phyloP scores from a whole-genome alignment of 2,329 filamentous ascomycete species.

The Dothistroma septosporum region DNA sequence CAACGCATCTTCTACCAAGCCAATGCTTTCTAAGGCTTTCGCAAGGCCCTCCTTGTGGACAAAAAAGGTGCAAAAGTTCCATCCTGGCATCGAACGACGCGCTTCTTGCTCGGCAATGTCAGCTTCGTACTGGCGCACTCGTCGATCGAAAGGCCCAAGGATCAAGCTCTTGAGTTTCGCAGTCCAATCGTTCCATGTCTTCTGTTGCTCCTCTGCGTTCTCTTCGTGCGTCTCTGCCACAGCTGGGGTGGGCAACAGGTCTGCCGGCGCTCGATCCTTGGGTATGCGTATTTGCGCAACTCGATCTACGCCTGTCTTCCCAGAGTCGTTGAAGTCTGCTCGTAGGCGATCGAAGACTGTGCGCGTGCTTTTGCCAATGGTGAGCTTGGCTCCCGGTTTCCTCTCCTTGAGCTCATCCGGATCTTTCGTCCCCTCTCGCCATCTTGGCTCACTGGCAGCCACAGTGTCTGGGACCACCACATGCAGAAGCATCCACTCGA shows the following conservation, averaged over 20 bases:
- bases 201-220: conserved; percentile 70
- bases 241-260: conserved; percentile 43
- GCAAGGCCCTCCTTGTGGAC: conserved; percentile 94
- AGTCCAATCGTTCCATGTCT: conserved; percentile 79
- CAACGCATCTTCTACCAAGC: conserved; percentile 89
- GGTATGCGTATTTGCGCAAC: conserved; percentile 79
- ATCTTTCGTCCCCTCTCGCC: conserved; percentile 46
- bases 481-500: conserved; percentile 91
- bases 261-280: conserved; percentile 45
- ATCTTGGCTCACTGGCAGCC: conserved; percentile 72
- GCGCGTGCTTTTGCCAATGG: conserved; percentile 65
- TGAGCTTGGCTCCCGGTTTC: conserved; percentile 64
- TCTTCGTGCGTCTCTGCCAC: conserved; percentile 58
- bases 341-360: conserved; percentile 86
- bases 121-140: conserved; percentile 92
- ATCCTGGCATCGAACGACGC: conserved; percentile 81
- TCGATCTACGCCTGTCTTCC: conserved; percentile 69
- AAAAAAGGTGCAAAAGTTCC: conserved; percentile 99
- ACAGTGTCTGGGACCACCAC: conserved; percentile 83
- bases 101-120: conserved; percentile 93
- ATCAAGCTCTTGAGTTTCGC: conserved; percentile 84
- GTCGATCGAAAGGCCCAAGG: conserved; percentile 79
- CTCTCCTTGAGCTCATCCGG: conserved; percentile 62
- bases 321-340: conserved; percentile 79
- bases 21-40: conserved; percentile 91